Percentiles rank a stretch among this genome's conserved stretches.
Evolutionary conservation across 805 yeast species (phyloP).

Genomic region (Teunomyces gatunensis): DNA sequence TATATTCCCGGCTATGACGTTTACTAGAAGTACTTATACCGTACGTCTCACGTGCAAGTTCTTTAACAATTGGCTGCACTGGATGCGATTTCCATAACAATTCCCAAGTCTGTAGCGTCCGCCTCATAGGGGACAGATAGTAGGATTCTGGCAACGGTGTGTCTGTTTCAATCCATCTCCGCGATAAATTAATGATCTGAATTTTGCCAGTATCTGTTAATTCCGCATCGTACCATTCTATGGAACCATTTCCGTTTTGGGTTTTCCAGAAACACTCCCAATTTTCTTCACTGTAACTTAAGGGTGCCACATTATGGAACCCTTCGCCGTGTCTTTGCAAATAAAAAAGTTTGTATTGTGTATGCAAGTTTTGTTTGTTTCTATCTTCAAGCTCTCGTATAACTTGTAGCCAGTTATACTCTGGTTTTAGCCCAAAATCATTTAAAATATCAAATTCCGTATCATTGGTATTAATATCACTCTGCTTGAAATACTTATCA

Average conservation of each 20-base stretch:
- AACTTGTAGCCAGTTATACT: slow-evolving; percentile 22
- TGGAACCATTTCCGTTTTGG: slow-evolving; percentile 16
- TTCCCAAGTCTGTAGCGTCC: slow-evolving; percentile 30
- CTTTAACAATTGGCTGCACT: slow-evolving; percentile 22
- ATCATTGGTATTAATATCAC: slow-evolving; percentile 13
- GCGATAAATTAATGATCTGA: slow-evolving; percentile 14
- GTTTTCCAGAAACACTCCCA: slow-evolving; percentile 30
- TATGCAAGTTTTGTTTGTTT: slow-evolving; percentile 4
- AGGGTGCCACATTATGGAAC: slow-evolving; percentile 27
- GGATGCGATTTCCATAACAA: slow-evolving; percentile 18
- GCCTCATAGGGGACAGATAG: slow-evolving; percentile 30
- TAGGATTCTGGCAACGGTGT: slow-evolving; percentile 25
- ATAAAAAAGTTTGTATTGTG: slow-evolving; percentile 23
- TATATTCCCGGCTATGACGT: slow-evolving; percentile 23
- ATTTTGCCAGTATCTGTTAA: slow-evolving; percentile 22
- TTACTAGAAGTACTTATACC: slow-evolving; percentile 31
- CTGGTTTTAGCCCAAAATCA: slow-evolving; percentile 22
- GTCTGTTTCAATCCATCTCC: neutral
- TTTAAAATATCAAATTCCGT: slow-evolving; percentile 9
- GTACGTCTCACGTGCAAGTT: slow-evolving; percentile 29
- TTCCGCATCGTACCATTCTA: slow-evolving; percentile 32
- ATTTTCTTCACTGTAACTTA: slow-evolving; percentile 11
- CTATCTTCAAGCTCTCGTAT: slow-evolving; percentile 10
- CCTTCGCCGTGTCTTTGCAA: slow-evolving; percentile 36
- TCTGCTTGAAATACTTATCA: slow-evolving; percentile 18